phyloP scores from a whole-genome alignment of 2,329 filamentous ascomycete species.

The Ophiocordyceps camponoti-floridani region DNA sequence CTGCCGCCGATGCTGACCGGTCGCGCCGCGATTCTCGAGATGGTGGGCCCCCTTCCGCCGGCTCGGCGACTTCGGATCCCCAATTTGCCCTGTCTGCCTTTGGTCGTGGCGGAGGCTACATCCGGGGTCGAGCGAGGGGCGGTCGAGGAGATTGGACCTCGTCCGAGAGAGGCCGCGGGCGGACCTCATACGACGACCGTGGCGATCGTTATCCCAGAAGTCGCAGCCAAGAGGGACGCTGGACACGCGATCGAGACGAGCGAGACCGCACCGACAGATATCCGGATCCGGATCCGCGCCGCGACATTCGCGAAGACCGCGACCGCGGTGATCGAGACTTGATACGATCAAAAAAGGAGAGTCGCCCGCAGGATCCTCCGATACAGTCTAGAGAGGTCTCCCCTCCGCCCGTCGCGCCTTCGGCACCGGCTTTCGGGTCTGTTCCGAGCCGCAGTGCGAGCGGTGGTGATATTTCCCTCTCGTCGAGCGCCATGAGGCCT shows the following conservation, averaged over 20 bases:
- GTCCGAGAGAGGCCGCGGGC: conserved; percentile 33
- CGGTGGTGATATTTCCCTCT: conserved; percentile 11
- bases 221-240: conserved; percentile 46
- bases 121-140: conserved; percentile 33
- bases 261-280: conserved; percentile 28
- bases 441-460: conserved; percentile 27
- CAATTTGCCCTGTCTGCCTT: conserved; percentile 34
- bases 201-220: conserved; percentile 44
- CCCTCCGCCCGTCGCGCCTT: conserved; percentile 37
- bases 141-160: conserved; percentile 21
- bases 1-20: conserved; percentile 48
- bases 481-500: conserved; percentile 24
- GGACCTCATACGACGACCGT: conserved; percentile 41
- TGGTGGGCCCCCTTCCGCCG: conserved; percentile 48
- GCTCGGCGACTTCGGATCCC: conserved; percentile 52
- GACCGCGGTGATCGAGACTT: conserved; percentile 27
- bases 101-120: conserved; percentile 36
- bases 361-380: conserved; percentile 28
- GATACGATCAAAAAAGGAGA: conserved; percentile 30
- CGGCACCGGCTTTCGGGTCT: conserved; percentile 39
- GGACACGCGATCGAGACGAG: conserved; percentile 36
- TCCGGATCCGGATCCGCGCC: conserved; percentile 18
- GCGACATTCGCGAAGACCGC: conserved; percentile 29
- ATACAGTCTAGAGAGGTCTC: conserved; percentile 32
- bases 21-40: conserved; percentile 54